Evolutionary conservation across 2,329 filamentous ascomycete species (phyloP), one percentile per base, ranked within the genome.

Genomic region (Cytospora schulzeri): DNA sequence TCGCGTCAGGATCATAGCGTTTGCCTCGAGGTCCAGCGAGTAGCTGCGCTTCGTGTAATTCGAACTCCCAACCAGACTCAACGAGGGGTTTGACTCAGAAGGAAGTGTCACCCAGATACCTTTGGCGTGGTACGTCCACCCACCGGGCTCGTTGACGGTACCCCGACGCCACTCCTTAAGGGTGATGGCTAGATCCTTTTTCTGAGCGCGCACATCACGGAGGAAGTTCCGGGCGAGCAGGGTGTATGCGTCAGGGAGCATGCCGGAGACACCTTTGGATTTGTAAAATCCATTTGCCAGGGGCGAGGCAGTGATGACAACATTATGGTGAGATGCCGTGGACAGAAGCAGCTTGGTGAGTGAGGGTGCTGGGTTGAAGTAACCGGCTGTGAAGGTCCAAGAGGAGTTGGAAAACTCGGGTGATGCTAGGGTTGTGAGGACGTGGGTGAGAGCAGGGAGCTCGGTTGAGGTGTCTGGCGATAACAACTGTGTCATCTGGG

Each of bases 91-190:
- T 41, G 81, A 76, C 55, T 89, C 85, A 2, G 82, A 80, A 0
- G 90, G 86, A 62, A 94, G 81, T 0, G 91, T 92, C 29, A 97
- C 83, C 94, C 94, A 98, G 2, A 98, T 81, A 0, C 95, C 95
- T 77, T 99, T 99, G 56, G 95, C 95, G 72, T 99, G 95, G 76
- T 99, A 99, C 0, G 94, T 97, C 95, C 96, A 99, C 0, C 92
- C 94, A 1, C 82, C 91, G 0, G 91, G 88, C 70, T 92, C 85
- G 22, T 91, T 91, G 2, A 96, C 91, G 0, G 88, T 91, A 11
- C 95, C 95, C 54, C 84, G 83, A 8, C 89, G 86, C 95, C 95
- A 99, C 77, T 99, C 95, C 67, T 92, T 91, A 4, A 99, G 81
- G 4, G 85, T 78, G 31, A 97, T 90, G 12, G 83, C 82, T 1